phyloP scores from a whole-genome alignment of 495 filamentous ascomycete genomes.

The Daldinia bambusicola region DNA sequence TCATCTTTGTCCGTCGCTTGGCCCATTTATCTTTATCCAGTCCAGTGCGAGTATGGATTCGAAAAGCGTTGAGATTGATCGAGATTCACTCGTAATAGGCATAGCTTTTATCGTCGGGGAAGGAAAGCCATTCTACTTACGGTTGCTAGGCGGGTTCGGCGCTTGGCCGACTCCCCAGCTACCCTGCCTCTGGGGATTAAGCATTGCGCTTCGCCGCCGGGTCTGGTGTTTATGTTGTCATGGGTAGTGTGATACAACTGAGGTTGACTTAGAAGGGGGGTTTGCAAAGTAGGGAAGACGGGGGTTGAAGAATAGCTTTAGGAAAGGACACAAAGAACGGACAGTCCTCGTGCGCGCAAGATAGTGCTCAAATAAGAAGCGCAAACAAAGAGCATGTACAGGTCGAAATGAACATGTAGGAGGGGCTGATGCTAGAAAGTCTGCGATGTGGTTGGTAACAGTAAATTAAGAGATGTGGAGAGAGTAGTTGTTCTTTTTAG shows the following conservation, averaged over 20 bases:
- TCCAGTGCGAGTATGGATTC: slow-evolving; percentile 12
- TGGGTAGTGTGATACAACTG: slow-evolving; percentile 15
- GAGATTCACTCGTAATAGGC: slow-evolving; percentile 3
- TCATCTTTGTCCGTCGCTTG: neutral
- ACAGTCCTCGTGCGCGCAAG: slow-evolving; percentile 21
- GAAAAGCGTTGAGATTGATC: slow-evolving; percentile 1
- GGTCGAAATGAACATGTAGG: slow-evolving; percentile 5
- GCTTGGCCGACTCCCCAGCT: slow-evolving; percentile 41
- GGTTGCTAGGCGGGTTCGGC: slow-evolving; percentile 40
- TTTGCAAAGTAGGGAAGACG: neutral
- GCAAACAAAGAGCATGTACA: slow-evolving; percentile 25
- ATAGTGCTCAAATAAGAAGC: slow-evolving; percentile 7
- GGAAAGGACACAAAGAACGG: slow-evolving; percentile 23
- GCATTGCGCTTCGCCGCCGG: slow-evolving; percentile 37
- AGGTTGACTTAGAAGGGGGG: neutral
- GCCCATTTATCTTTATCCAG: slow-evolving; percentile 7
- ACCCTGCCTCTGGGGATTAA: slow-evolving; percentile 43
- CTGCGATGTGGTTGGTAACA: neutral
- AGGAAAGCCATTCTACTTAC: slow-evolving; percentile 47
- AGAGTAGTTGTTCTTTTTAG: neutral
- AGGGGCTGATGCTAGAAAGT: neutral
- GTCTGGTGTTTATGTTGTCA: slow-evolving; percentile 18
- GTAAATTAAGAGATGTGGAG: neutral
- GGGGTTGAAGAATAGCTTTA: slow-evolving; percentile 7
- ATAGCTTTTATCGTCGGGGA: slow-evolving; percentile 28